These are phyloP conservation scores for Meripilus lineatus DNA, from an alignment of 1,284 basidiomycete genomes.

Conservation along the genomic window DNA sequence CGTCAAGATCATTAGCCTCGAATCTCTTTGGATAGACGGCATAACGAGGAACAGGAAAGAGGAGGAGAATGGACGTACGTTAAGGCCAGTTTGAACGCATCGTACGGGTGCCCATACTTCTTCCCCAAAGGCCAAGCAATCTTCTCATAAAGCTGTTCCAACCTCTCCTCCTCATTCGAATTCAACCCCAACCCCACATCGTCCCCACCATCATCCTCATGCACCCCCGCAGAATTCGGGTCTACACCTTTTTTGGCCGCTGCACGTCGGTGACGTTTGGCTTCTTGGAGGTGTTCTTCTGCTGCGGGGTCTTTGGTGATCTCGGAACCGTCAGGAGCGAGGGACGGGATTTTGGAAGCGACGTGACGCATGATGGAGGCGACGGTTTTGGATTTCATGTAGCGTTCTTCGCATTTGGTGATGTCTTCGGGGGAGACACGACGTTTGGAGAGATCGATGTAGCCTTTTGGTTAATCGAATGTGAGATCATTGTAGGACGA, in stretches of 20 bases:
- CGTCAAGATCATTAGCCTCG: conserved; percentile 4
- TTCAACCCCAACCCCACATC: conserved; percentile 34
- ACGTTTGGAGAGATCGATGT: conserved; percentile 98
- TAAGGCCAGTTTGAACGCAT: conserved; percentile 95
- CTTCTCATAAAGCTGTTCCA: conserved; percentile 86
- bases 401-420: conserved; percentile 96
- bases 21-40: no score
- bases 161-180: conserved; percentile 64
- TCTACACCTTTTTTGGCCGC: conserved; percentile 39
- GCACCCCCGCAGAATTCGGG: conserved; percentile 32
- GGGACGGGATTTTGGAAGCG: conserved; percentile 75
- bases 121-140: conserved; percentile 92
- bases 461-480: conserved; percentile 50
- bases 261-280: conserved; percentile 39
- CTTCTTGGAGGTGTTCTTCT: conserved; percentile 40
- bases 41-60: conserved; percentile 1
- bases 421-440: conserved; percentile 99
- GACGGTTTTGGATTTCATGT: conserved; percentile 96
- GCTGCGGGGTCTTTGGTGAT: conserved; percentile 33
- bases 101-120: conserved; percentile 94
- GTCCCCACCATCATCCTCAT: conserved; percentile 34
- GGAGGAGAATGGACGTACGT: conserved; percentile 54
- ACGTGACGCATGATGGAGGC: conserved; percentile 94
- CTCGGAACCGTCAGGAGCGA: conserved; percentile 30
- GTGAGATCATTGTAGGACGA: no score